phyloP scores from a whole-genome alignment of 164 flowering plant genomes.

The Houttuynia cordata region DNA sequence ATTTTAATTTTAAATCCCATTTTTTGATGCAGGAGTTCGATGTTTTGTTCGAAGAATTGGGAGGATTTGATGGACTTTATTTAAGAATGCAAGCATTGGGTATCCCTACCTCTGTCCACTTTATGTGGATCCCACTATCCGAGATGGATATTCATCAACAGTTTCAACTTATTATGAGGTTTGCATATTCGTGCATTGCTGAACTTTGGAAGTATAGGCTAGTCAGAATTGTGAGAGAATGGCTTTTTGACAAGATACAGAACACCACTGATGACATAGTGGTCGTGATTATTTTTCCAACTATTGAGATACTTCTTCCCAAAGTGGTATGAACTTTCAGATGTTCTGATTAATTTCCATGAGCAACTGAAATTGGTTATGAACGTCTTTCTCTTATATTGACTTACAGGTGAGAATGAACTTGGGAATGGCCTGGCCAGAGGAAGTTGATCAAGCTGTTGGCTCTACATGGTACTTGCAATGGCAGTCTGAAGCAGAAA shows the following conservation, averaged over 20 bases:
- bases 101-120: constrained; percentile 69
- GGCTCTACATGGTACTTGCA: constrained; percentile 75
- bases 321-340: constrained; percentile 33
- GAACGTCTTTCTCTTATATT: neutral
- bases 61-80: constrained; percentile 87
- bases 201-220: constrained; percentile 44
- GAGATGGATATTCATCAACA: constrained; percentile 66
- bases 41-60: constrained; percentile 65
- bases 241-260: constrained; percentile 33
- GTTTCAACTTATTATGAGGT: constrained; percentile 35
- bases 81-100: constrained; percentile 69
- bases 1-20: neutral
- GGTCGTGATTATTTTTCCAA: constrained; percentile 58
- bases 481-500: constrained; percentile 80
- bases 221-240: constrained; percentile 30
- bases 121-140: constrained; percentile 91
- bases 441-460: constrained; percentile 47
- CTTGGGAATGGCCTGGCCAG: constrained; percentile 93
- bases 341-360: neutral
- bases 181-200: constrained; percentile 31
- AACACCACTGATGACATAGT: constrained; percentile 53
- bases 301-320: constrained; percentile 57
- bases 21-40: constrained; percentile 58
- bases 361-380: neutral
- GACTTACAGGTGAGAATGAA: constrained; percentile 42